Evolutionary conservation across 1,139 yeast genomes (phyloP).

Genomic region (Yamadazyma membranifaciens): DNA sequence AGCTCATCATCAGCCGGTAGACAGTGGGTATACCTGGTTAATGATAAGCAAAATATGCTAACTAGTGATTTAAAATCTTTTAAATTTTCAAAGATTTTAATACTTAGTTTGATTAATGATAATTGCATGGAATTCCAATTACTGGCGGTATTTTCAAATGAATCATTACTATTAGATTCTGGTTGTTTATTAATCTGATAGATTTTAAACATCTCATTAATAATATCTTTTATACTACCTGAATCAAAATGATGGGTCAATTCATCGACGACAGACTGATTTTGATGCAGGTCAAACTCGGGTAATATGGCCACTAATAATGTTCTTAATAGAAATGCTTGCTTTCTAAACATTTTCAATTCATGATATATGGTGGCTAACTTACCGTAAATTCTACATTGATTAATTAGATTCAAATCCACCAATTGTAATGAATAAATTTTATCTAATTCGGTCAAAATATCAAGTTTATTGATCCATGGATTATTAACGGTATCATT

Average conservation of each 20-base stretch:
- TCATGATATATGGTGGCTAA: constrained; percentile 65
- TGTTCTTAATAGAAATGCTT: constrained; percentile 66
- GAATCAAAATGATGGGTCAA: background rate
- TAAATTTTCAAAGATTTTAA: constrained; percentile 51
- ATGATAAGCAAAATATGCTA: constrained; percentile 48
- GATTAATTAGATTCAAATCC: constrained; percentile 50
- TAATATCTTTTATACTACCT: constrained; percentile 25
- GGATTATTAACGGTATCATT: constrained; percentile 13
- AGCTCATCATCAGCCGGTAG: constrained; percentile 38
- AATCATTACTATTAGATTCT: constrained; percentile 24
- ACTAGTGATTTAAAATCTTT: constrained; percentile 48
- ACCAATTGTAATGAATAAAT: constrained; percentile 37
- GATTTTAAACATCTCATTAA: constrained; percentile 37
- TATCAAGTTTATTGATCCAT: constrained; percentile 35
- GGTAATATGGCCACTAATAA: constrained; percentile 54
- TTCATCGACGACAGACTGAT: background rate
- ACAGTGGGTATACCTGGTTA: constrained; percentile 56
- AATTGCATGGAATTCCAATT: constrained; percentile 61
- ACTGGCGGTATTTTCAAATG: constrained; percentile 20
- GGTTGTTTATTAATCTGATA: constrained; percentile 41
- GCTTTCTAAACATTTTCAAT: constrained; percentile 63
- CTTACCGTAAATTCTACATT: constrained; percentile 60
- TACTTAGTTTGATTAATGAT: constrained; percentile 53
- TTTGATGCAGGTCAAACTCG: constrained; percentile 22
- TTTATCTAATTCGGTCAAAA: constrained; percentile 51